phyloP scores from a whole-genome alignment of 225 moss, liverwort and hornwort species.

The Takakia lepidozioides region DNA sequence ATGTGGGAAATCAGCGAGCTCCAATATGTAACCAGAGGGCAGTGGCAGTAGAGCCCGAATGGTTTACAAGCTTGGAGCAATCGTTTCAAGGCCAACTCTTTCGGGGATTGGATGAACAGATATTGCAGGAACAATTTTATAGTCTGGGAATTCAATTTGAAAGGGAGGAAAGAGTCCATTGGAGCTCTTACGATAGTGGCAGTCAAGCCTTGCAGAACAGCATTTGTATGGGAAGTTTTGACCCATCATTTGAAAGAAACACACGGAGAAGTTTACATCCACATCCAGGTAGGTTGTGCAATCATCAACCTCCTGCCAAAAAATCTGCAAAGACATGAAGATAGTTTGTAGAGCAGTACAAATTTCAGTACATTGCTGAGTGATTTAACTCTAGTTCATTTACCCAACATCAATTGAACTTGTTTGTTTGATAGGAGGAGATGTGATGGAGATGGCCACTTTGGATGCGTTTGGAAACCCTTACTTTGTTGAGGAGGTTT shows the following conservation, averaged over 20 bases:
- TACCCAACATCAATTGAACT: too few relatives aligned
- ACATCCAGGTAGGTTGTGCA: slow-evolving; percentile 41
- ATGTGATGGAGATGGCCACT: slow-evolving; percentile 20
- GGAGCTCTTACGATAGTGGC: slow-evolving; percentile 19
- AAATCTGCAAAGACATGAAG: too few relatives aligned
- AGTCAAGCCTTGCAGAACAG: slow-evolving; percentile 31
- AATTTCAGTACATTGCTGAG: background rate
- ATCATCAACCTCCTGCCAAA: too few relatives aligned
- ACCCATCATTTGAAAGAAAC: slow-evolving; percentile 18
- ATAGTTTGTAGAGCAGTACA: too few relatives aligned
- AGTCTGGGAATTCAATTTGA: slow-evolving; percentile 24
- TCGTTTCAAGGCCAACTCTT: slow-evolving; percentile 48
- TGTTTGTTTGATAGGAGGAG: slow-evolving; percentile 3
- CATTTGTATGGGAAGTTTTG: slow-evolving; percentile 12
- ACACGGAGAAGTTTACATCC: slow-evolving; percentile 29
- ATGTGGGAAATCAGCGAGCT: slow-evolving; percentile 16
- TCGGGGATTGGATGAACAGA: slow-evolving; percentile 59
- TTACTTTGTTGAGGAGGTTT: slow-evolving; percentile 16
- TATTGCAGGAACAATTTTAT: slow-evolving; percentile 26
- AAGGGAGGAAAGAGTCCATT: slow-evolving; percentile 11
- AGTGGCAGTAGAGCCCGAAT: slow-evolving; percentile 34
- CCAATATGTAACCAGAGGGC: slow-evolving; percentile 16
- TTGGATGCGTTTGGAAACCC: slow-evolving; percentile 25
- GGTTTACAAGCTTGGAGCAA: slow-evolving; percentile 59
- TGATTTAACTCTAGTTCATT: background rate